Conservation (phyloP, 352 stramenopile genomes). For the Thraustotheca clavata region DNA sequence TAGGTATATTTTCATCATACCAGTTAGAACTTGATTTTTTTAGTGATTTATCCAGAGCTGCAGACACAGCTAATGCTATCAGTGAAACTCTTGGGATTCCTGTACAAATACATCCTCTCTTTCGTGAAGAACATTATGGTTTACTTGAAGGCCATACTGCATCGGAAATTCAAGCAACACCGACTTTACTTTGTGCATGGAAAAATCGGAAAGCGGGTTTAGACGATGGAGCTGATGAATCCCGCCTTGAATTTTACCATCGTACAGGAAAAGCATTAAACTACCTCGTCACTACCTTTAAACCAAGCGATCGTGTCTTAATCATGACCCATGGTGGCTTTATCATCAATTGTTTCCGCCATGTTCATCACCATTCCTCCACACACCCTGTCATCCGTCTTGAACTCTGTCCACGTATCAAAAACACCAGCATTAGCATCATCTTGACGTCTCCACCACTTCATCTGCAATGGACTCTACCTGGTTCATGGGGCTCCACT, state of each 20-base stretch:
- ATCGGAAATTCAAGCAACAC: slow-evolving; percentile 9
- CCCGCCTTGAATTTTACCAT: background rate
- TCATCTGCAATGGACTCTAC: background rate
- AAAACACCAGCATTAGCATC: slow-evolving; percentile 18
- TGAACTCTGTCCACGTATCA: background rate
- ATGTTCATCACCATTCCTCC: background rate
- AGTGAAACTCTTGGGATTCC: background rate
- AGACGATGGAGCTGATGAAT: background rate
- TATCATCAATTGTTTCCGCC: slow-evolving; percentile 17
- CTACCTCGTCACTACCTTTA: background rate
- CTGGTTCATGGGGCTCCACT: background rate
- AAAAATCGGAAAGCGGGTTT: background rate
- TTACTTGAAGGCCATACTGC: slow-evolving; percentile 17
- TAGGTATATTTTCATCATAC: background rate
- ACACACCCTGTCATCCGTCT: background rate
- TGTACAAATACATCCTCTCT: background rate
- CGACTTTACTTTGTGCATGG: background rate
- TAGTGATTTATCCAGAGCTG: slow-evolving; percentile 3
- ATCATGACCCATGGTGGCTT: slow-evolving; percentile 11
- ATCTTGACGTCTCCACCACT: background rate
- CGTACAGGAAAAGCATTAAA: background rate
- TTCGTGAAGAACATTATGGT: slow-evolving; percentile 17
- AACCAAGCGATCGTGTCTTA: background rate
- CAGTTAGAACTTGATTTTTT: background rate
- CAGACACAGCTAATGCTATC: background rate